Conservation (phyloP, 2,329 filamentous ascomycete genomes). For the Nemania sp. region DNA sequence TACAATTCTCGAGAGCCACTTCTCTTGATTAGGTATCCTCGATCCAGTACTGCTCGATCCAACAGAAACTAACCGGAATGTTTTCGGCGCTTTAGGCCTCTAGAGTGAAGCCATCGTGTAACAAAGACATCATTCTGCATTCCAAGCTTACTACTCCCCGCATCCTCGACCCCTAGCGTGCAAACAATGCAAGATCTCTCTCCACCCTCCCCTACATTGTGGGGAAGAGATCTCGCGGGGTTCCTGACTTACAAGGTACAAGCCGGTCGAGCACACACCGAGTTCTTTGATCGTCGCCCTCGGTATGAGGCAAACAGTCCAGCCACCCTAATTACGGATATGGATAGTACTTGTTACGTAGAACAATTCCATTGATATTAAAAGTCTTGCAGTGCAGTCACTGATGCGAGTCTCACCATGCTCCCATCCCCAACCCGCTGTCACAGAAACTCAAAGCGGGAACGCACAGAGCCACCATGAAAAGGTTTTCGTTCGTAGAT, state of each 20-base stretch:
- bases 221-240: slow-evolving; percentile 18
- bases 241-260: background rate
- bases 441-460: background rate
- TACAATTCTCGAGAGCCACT: too few relatives aligned
- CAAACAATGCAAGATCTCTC: too few relatives aligned
- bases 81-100: background rate
- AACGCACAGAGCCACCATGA: slow-evolving; percentile 17
- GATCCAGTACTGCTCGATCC: too few relatives aligned
- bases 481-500: background rate
- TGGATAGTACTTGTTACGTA: background rate
- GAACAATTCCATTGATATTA: slow-evolving; percentile 5
- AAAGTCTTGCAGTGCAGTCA: background rate
- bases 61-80: background rate
- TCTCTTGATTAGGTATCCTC: too few relatives aligned
- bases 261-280: slow-evolving; percentile 10
- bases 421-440: background rate
- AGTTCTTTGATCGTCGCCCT: background rate
- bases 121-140: slow-evolving; percentile 5
- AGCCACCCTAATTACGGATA: background rate
- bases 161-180: background rate
- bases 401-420: background rate
- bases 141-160: background rate
- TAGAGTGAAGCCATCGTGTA: background rate
- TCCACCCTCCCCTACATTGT: background rate
- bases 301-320: background rate